Conservation (phyloP, 1,139 yeast genomes). For the Schizosaccharomyces versatilis region DNA sequence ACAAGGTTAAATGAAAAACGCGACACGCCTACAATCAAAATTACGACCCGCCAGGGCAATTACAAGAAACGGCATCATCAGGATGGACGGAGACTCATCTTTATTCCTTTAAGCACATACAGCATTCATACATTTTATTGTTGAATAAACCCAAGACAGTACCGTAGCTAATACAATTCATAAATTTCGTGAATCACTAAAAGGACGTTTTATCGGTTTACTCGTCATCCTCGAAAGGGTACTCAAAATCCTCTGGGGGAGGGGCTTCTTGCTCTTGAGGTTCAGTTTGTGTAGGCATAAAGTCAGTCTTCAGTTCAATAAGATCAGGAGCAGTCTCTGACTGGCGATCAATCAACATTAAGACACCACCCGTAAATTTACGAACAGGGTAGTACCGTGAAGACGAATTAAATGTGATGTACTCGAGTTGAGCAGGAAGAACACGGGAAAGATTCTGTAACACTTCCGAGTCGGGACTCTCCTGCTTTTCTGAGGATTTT, state of each 20-base stretch:
- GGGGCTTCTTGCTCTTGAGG: conserved; percentile 3
- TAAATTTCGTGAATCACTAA: too few relatives aligned
- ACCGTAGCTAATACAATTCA: too few relatives aligned
- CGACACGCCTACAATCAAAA: too few relatives aligned
- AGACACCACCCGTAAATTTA: conserved; percentile 37
- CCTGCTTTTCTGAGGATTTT: conserved; percentile 15
- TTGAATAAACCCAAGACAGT: too few relatives aligned
- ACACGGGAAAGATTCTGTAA: conserved; percentile 69
- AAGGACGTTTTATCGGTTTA: neutral
- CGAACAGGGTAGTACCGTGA: conserved; percentile 70
- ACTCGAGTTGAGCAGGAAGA: conserved; percentile 72
- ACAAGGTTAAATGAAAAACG: too few relatives aligned
- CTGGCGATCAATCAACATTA: conserved; percentile 48
- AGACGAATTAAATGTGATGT: conserved; percentile 52
- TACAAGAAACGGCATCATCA: too few relatives aligned
- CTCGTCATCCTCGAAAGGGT: conserved; percentile 15
- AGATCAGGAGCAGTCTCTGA: conserved; percentile 45
- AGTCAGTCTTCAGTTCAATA: conserved; percentile 25
- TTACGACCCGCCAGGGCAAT: too few relatives aligned
- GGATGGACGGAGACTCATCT: too few relatives aligned
- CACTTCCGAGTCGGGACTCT: conserved; percentile 16
- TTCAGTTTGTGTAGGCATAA: conserved; percentile 16
- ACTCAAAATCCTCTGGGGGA: conserved; percentile 25
- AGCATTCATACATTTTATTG: too few relatives aligned
- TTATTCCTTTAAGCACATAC: too few relatives aligned